Conservation (phyloP, 2,329 filamentous ascomycete genomes). For the Aureobasidium uvarum region DNA sequence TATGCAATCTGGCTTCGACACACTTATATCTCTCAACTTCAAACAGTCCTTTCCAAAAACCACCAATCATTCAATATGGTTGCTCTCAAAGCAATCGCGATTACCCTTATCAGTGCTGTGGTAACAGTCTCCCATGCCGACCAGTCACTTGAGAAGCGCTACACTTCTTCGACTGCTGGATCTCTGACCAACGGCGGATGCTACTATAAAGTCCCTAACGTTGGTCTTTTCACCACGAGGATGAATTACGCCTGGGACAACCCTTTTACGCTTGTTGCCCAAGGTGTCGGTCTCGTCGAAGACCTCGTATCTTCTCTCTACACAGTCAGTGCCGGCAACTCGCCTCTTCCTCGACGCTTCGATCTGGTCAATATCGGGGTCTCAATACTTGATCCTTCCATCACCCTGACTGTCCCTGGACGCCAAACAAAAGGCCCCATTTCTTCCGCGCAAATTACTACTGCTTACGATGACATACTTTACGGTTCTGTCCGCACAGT, state of each 20-base stretch:
- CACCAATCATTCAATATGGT: constrained; percentile 6
- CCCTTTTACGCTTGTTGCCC: not conserved
- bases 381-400: not conserved
- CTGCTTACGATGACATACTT: constrained; percentile 59
- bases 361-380: constrained; percentile 16
- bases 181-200: constrained; percentile 13
- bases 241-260: not conserved
- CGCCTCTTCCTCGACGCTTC: constrained; percentile 17
- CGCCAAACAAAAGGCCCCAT: constrained; percentile 26
- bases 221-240: constrained; percentile 15
- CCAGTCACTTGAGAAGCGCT: not conserved
- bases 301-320: constrained; percentile 18
- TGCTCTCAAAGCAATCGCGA: not conserved
- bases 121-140: not conserved
- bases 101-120: constrained; percentile 9
- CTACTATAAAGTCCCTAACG: constrained; percentile 17
- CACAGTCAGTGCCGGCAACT: constrained; percentile 21
- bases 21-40: not conserved
- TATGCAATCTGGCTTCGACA: not conserved
- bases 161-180: constrained; percentile 3
- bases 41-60: not conserved
- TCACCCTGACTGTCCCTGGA: constrained; percentile 26
- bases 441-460: constrained; percentile 59
- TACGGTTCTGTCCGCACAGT: constrained; percentile 68
- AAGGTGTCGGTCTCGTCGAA: constrained; percentile 2